Percentiles rank a stretch among this genome's conserved stretches.
Conservation (phyloP, 2,329 filamentous ascomycete genomes). For the Fusarium napiforme region DNA sequence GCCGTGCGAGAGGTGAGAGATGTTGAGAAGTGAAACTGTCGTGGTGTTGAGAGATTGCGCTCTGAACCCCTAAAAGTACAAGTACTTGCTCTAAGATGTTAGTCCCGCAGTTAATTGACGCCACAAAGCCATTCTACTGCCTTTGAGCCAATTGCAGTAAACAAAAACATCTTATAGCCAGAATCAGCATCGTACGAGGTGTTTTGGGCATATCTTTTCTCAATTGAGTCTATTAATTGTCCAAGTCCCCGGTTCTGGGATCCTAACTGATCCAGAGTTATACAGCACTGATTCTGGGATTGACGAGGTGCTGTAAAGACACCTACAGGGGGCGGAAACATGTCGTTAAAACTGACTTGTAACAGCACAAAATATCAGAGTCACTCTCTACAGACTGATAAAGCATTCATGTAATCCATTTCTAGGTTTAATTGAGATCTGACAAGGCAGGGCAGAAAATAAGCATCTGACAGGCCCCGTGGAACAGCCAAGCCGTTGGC, state of each 20-base stretch:
- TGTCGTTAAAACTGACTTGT: too few species aligned
- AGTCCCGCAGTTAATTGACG: not conserved
- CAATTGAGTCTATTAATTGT: not conserved
- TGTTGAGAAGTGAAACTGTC: constrained; percentile 6
- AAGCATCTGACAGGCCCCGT: not conserved
- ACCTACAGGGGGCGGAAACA: not conserved
- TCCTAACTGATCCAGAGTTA: not conserved
- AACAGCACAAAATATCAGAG: rapidly evolving
- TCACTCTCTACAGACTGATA: not conserved
- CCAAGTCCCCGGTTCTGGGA: not conserved
- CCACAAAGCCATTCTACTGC: not conserved
- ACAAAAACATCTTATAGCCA: not conserved
- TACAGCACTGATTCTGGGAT: not conserved
- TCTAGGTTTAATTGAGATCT: not conserved
- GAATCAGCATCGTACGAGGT: not conserved
- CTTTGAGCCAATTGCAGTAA: not conserved
- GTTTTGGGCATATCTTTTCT: not conserved
- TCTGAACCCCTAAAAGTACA: not conserved
- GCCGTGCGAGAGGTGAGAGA: not conserved
- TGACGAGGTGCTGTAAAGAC: too few species aligned
- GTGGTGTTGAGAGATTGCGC: constrained; percentile 4
- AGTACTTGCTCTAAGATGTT: not conserved
- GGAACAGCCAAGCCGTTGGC: not conserved
- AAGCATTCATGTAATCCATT: not conserved
- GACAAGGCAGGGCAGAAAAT: not conserved